Conservation (phyloP, 2,329 filamentous ascomycete species). For the Nemania serpens region DNA sequence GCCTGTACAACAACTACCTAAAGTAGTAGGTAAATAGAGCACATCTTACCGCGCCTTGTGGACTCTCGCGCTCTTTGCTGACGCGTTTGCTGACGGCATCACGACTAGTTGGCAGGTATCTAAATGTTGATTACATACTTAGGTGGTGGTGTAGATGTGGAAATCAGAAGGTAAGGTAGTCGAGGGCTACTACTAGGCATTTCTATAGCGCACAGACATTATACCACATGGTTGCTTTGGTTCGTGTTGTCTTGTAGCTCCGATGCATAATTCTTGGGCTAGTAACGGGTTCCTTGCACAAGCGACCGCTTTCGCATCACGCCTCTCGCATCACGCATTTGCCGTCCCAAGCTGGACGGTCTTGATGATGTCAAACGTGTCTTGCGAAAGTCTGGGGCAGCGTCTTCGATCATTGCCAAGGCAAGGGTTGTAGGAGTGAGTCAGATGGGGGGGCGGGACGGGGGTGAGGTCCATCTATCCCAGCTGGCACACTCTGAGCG, state of each 20-base stretch:
- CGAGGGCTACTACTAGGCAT: background rate
- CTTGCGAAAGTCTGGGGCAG: conserved; percentile 14
- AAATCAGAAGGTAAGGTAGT: too few species aligned
- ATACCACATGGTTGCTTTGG: too few species aligned
- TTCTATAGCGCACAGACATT: background rate
- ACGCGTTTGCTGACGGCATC: conserved; percentile 16
- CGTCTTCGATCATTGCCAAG: background rate
- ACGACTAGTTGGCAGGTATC: background rate
- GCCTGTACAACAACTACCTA: background rate
- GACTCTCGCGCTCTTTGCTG: conserved; percentile 10
- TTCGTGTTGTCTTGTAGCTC: background rate
- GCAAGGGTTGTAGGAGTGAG: conserved; percentile 18
- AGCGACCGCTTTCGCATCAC: conserved; percentile 22
- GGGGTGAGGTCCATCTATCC: background rate
- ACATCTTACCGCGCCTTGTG: background rate
- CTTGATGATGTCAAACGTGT: conserved; percentile 3
- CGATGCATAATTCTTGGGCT: conserved; percentile 14
- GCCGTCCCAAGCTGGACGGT: conserved; percentile 14
- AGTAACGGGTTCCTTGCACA: conserved; percentile 33
- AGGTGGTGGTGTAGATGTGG: background rate
- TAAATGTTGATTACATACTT: background rate
- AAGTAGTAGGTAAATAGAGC: background rate
- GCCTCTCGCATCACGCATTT: conserved; percentile 14
- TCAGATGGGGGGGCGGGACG: conserved; percentile 21
- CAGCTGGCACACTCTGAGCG: conserved; percentile 10